These are phyloP conservation scores for Mucor saturninus DNA, from an alignment of 371 early-diverging fungal species.

Conservation along the genomic window DNA sequence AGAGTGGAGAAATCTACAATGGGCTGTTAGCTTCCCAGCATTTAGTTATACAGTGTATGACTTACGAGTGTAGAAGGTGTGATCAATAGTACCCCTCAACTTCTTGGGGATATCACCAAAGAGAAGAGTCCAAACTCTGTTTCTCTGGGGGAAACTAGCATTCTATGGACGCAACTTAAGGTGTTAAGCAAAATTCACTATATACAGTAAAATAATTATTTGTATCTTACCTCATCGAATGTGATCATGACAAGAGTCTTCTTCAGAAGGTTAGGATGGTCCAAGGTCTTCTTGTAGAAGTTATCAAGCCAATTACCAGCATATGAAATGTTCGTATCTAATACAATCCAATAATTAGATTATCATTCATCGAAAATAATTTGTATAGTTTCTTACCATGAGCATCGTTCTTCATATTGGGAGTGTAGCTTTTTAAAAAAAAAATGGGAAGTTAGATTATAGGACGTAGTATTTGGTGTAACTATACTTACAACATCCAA, in stretches of 20 bases:
- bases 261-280: constrained; percentile 20
- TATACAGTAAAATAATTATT: too few species aligned
- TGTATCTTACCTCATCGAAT: constrained; percentile 28
- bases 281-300: constrained; percentile 31
- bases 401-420: constrained; percentile 37
- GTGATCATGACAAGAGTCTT: constrained; percentile 34
- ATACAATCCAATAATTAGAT: too few species aligned
- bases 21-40: neutral
- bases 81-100: constrained; percentile 49
- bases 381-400: constrained; percentile 8
- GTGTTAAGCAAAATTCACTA: too few species aligned
- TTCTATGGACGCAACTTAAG: neutral
- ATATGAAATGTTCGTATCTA: constrained; percentile 34
- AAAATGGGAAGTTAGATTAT: neutral
- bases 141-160: constrained; percentile 27
- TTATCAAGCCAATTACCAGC: constrained; percentile 38
- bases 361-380: too few species aligned
- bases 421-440: constrained; percentile 30
- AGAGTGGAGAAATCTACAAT: constrained; percentile 50
- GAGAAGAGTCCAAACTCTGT: constrained; percentile 38
- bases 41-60: neutral
- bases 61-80: constrained; percentile 57
- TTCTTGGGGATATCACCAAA: constrained; percentile 34
- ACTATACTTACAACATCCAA: constrained; percentile 39
- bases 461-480: neutral